These are phyloP conservation scores for Saccharum spontaneum DNA, from an alignment of 176 grass and related monocot genomes.

Conservation along the genomic window DNA sequence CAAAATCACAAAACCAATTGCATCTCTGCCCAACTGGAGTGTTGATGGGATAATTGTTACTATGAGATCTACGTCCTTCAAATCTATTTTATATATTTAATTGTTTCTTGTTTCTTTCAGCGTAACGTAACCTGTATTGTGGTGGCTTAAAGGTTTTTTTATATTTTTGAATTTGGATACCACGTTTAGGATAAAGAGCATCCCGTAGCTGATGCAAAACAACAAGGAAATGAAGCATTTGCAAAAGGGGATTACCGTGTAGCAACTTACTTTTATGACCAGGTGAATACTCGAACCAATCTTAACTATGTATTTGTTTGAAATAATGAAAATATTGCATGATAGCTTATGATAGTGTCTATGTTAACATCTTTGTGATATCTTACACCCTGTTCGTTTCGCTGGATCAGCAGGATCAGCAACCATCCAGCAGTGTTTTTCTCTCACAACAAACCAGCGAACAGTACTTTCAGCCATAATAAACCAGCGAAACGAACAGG, in stretches of 20 bases:
- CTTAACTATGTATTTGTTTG: neutral
- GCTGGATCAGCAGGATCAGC: too few species aligned
- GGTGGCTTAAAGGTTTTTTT: too few species aligned
- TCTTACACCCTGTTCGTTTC: too few species aligned
- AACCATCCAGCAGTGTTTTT: too few species aligned
- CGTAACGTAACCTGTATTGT: neutral
- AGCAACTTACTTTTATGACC: neutral
- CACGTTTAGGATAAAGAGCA: neutral
- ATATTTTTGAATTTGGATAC: too few species aligned
- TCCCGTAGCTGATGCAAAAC: neutral
- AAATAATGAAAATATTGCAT: neutral
- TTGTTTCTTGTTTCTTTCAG: neutral
- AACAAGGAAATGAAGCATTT: slow-evolving; percentile 13
- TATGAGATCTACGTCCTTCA: neutral
- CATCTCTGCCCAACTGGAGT: neutral
- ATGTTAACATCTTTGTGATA: too few species aligned
- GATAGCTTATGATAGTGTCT: too few species aligned
- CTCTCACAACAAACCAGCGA: too few species aligned
- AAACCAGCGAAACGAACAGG: too few species aligned
- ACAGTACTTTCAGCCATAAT: too few species aligned
- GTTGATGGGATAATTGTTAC: slow-evolving; percentile 11
- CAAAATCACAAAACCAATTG: slow-evolving; percentile 24
- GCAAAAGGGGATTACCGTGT: neutral
- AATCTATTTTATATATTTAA: neutral
- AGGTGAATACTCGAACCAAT: neutral